These are phyloP conservation scores for Ustilaginoidea virens DNA, from an alignment of 2,329 filamentous ascomycete genomes.

Conservation along the genomic window DNA sequence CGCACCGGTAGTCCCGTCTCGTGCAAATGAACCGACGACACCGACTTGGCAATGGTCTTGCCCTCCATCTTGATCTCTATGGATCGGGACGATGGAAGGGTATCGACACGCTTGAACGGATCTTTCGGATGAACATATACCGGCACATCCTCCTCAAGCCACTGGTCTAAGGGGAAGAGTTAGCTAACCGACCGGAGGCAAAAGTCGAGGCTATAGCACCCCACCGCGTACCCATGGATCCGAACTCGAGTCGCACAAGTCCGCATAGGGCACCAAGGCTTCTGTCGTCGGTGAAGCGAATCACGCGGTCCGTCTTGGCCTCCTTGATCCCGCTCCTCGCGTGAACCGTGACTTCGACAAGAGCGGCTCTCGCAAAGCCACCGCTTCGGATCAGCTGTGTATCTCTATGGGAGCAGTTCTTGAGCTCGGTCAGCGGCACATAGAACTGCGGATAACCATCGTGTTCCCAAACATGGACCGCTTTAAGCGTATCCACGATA, in stretches of 20 bases:
- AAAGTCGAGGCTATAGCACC: too few relatives aligned
- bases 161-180: constrained; percentile 15
- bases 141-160: constrained; percentile 40
- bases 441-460: constrained; percentile 32
- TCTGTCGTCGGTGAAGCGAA: constrained; percentile 24
- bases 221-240: constrained; percentile 18
- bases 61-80: constrained; percentile 35
- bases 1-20: constrained; percentile 45
- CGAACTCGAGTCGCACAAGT: constrained; percentile 19
- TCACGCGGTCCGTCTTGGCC: constrained; percentile 15
- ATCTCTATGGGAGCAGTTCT: constrained; percentile 13
- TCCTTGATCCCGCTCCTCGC: constrained; percentile 10
- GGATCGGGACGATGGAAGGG: constrained; percentile 36
- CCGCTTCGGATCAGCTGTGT: constrained; percentile 12
- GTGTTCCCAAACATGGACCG: constrained; percentile 29
- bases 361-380: constrained; percentile 11
- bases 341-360: constrained; percentile 17
- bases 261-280: constrained; percentile 17
- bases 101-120: constrained; percentile 49
- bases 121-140: constrained; percentile 51
- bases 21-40: constrained; percentile 35
- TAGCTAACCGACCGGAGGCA: not conserved
- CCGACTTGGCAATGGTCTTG: constrained; percentile 28
- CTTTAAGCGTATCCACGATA: constrained; percentile 22
- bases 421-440: constrained; percentile 16